A percentile compares a stretch with the other conserved stretches of the same genome.
Conservation (phyloP, 2,329 filamentous ascomycete genomes). For the Ascosphaera pollenicola region DNA sequence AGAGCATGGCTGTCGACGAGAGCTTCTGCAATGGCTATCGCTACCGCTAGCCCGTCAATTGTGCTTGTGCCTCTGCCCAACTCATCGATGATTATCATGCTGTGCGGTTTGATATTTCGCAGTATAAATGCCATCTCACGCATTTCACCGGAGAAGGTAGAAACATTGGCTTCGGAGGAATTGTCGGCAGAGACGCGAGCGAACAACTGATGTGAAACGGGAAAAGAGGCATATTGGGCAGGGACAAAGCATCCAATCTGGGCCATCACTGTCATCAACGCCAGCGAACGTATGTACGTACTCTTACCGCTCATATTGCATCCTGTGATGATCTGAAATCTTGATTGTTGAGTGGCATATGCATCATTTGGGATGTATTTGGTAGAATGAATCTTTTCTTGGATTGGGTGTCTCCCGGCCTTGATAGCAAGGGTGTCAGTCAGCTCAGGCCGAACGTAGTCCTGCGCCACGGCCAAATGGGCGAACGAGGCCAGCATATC, state of each 20-base stretch:
- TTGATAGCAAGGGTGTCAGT: conserved; percentile 49
- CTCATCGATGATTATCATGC: conserved; percentile 74
- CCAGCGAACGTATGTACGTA: conserved; percentile 74
- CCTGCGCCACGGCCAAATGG: conserved; percentile 44
- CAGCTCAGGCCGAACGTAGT: conserved; percentile 49
- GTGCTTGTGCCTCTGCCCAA: conserved; percentile 80
- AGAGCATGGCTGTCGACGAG: conserved; percentile 57
- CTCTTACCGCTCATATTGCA: conserved; percentile 98
- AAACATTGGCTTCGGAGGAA: conserved; percentile 72
- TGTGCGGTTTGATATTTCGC: conserved; percentile 53
- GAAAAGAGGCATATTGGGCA: conserved; percentile 59
- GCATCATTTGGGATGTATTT: conserved; percentile 77
- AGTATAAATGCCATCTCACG: conserved; percentile 86
- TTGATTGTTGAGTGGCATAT: conserved; percentile 55
- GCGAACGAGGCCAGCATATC: conserved; percentile 70
- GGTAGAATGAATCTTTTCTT: conserved; percentile 46
- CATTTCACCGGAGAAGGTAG: conserved; percentile 90
- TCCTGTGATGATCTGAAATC: conserved; percentile 85
- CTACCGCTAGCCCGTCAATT: conserved; percentile 70
- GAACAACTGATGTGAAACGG: conserved; percentile 65
- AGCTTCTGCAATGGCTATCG: conserved; percentile 73
- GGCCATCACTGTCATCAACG: conserved; percentile 75
- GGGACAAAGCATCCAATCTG: conserved; percentile 86
- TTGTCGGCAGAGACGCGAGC: conserved; percentile 74
- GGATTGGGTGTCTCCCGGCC: conserved; percentile 53